Evolutionary conservation across 2,329 filamentous ascomycete species (phyloP).

Genomic region (Diplodia scrobiculata): DNA sequence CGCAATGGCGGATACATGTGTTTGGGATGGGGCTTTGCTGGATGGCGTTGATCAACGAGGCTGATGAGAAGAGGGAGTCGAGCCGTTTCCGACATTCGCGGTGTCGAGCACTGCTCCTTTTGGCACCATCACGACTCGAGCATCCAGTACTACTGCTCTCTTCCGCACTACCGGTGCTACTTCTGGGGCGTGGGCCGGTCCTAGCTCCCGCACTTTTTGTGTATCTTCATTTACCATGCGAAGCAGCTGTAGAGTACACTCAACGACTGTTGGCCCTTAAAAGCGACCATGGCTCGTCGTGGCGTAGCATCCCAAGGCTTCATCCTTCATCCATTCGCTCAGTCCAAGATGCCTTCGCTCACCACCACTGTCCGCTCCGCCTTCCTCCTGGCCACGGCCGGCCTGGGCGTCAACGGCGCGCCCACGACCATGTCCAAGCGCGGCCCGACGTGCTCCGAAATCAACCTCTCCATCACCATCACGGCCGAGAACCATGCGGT

Average conservation of each 20-base stretch:
- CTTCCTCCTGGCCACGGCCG: background rate
- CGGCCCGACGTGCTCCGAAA: constrained; percentile 7
- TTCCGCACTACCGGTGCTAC: background rate
- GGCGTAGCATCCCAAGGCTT: background rate
- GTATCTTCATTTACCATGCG: constrained; percentile 10
- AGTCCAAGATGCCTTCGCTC: constrained; percentile 16
- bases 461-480: constrained; percentile 11
- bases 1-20: too few species aligned
- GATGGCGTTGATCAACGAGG: background rate
- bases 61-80: background rate
- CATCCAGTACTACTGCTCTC: too few species aligned
- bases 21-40: too few species aligned
- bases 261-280: background rate
- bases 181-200: background rate
- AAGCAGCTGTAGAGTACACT: too few species aligned
- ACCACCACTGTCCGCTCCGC: background rate
- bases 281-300: background rate
- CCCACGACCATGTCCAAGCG: background rate
- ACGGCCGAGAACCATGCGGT: constrained; percentile 3
- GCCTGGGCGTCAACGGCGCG: background rate
- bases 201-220: background rate
- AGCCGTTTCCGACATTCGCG: background rate
- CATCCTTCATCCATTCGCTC: background rate
- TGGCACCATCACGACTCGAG: background rate
- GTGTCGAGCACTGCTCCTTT: constrained; percentile 8